phyloP scores from a whole-genome alignment of 202 grass and related monocot genomes.

The Zoysia matrella region DNA sequence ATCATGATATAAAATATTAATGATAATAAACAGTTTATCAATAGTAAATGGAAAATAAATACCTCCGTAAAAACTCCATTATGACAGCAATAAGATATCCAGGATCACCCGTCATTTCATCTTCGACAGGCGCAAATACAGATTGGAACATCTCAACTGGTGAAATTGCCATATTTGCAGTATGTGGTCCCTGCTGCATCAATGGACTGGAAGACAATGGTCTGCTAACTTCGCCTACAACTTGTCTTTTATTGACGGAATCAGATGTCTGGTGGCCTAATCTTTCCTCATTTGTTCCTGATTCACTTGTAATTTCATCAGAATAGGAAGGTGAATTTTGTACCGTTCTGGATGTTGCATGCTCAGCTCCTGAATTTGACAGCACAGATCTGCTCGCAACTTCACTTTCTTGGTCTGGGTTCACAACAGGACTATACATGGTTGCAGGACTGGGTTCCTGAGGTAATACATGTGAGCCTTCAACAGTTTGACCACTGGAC shows the following conservation, averaged over 20 bases:
- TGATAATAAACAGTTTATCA: conserved; percentile 30
- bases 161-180: conserved; percentile 69
- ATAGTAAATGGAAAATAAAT: conserved; percentile 41
- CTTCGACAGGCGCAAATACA: conserved; percentile 86
- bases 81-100: conserved; percentile 81
- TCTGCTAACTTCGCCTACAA: conserved; percentile 48
- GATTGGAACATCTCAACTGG: conserved; percentile 87
- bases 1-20: conserved; percentile 5
- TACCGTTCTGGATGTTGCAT: conserved; percentile 39
- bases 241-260: conserved; percentile 38
- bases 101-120: conserved; percentile 92
- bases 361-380: conserved; percentile 40
- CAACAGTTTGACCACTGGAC: conserved; percentile 42
- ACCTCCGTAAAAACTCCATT: conserved; percentile 86
- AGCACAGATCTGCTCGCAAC: conserved; percentile 42
- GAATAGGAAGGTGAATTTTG: conserved; percentile 61
- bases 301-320: conserved; percentile 46
- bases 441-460: conserved; percentile 46
- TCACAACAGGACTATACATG: conserved; percentile 40
- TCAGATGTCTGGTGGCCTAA: conserved; percentile 38
- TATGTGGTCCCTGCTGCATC: conserved; percentile 58
- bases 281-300: conserved; percentile 22
- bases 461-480: conserved; percentile 41
- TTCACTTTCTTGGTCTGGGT: conserved; percentile 47
- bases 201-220: conserved; percentile 61